A percentile compares a stretch with the other conserved stretches of the same genome.
Conservation (phyloP, 1,139 yeast species). For the Candida sojae region DNA sequence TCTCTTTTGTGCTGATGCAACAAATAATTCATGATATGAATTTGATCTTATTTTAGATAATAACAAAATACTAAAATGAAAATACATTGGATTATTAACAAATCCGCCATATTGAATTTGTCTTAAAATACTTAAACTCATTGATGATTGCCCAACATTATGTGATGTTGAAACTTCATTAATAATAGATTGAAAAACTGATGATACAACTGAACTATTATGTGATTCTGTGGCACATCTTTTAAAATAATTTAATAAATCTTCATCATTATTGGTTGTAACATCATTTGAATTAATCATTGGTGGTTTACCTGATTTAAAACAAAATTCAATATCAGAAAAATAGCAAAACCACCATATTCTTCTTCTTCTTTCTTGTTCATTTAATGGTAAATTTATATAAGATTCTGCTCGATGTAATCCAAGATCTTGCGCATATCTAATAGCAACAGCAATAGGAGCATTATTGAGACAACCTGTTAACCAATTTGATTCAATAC, state of each 20-base stretch:
- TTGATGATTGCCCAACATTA: neutral
- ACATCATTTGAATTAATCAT: slow-evolving; percentile 53
- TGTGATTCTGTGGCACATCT: neutral
- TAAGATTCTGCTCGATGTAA: slow-evolving; percentile 59
- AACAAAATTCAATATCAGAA: slow-evolving; percentile 55
- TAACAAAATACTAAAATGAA: slow-evolving; percentile 18
- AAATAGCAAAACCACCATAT: slow-evolving; percentile 61
- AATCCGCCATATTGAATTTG: slow-evolving; percentile 1
- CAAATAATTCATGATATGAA: slow-evolving; percentile 30
- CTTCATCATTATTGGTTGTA: slow-evolving; percentile 26
- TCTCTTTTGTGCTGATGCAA: slow-evolving; percentile 25
- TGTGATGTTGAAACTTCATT: neutral
- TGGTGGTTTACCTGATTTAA: slow-evolving; percentile 64
- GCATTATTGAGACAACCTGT: slow-evolving; percentile 46
- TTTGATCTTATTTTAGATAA: slow-evolving; percentile 30
- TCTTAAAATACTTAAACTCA: neutral
- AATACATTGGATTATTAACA: slow-evolving; percentile 6
- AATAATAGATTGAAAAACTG: neutral
- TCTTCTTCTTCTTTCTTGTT: slow-evolving; percentile 37
- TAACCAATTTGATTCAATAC: slow-evolving; percentile 45
- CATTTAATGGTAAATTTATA: slow-evolving; percentile 34
- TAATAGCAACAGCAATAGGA: slow-evolving; percentile 51
- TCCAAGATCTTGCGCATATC: slow-evolving; percentile 68
- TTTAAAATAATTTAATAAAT: slow-evolving; percentile 11
- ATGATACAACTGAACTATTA: neutral